Percentiles rank a stretch among this genome's conserved stretches.
These are phyloP conservation scores for Gonapodya prolifera DNA, from an alignment of 192 early-diverging fungal species.

Conservation along the genomic window DNA sequence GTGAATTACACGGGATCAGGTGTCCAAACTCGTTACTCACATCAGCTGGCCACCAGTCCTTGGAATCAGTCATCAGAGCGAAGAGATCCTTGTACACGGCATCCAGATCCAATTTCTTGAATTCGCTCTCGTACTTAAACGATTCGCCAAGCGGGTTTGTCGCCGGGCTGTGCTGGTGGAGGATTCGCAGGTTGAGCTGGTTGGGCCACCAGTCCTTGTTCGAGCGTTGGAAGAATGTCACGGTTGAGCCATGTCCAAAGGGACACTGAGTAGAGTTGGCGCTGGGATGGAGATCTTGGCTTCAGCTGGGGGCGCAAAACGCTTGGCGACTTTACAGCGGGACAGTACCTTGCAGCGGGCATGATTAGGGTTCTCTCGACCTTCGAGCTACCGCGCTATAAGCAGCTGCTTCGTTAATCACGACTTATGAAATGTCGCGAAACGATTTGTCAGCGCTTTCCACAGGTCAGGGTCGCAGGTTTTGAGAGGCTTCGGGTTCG, in stretches of 20 bases:
- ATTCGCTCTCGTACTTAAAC: not conserved
- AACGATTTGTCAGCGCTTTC: too few species aligned
- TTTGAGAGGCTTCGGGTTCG: too few species aligned
- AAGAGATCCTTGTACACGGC: slow-evolving; percentile 1
- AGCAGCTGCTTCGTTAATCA: too few species aligned
- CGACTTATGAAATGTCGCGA: too few species aligned
- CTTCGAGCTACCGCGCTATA: too few species aligned
- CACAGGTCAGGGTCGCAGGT: too few species aligned
- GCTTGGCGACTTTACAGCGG: too few species aligned
- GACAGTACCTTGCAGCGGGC: too few species aligned
- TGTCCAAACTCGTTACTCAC: not conserved
- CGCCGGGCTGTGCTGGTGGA: not conserved
- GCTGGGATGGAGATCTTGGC: not conserved
- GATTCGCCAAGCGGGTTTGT: not conserved
- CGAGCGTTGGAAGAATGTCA: not conserved
- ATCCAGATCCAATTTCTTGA: not conserved
- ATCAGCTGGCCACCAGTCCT: slow-evolving; percentile 7
- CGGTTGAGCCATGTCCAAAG: not conserved
- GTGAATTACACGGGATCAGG: not conserved
- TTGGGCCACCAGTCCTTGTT: slow-evolving; percentile 3
- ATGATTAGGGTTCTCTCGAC: too few species aligned
- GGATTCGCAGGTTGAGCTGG: slow-evolving; percentile 2
- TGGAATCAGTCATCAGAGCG: not conserved
- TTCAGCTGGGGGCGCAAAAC: too few species aligned
- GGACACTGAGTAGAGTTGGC: not conserved